Base-by-base conservation (phyloP, 164 flowering plant genomes). In the Protea cynaroides region DNA sequence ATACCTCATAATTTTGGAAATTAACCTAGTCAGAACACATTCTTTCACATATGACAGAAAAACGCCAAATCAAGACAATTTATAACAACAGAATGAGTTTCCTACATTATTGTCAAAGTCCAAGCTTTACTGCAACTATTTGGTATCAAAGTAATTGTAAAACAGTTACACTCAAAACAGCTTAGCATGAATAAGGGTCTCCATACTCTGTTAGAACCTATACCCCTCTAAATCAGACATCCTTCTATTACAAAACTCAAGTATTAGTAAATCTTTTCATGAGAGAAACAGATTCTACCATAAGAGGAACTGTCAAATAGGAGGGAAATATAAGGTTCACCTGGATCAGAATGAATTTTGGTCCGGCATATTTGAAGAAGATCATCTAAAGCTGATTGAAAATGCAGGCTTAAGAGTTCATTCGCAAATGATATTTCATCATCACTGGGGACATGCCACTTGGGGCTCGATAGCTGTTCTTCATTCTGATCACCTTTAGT, bases 371-470 rank as follows among this genome's bases (percentile, higher is more conserved):
- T 84, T 65, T 58, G 81, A 59, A 81, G 79, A 67, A 95, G 89
- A 78, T 88, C 92, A 77, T 87, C 92, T 64, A 94, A 81, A 56
- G 99, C 96, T 58, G 96, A 83, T 66, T 75, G 74, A 72, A 91
- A 74, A 79, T 91, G 99, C 71, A 85, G 74, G 74, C 78, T 71
- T 70, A 94, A 65, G 56, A 94, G 96, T 74, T 94, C 97, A 76
- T 89, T 86, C 44, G 97, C 97, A 74, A 83, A 85, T 36, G 76
- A 75, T 65, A 89, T 69, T 81, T 94, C 97, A 24, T 82, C 89
- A n/a, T 77, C 75, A 68, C 61, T 74, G 15, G 97, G 90, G 63
- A 94, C 65, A 75, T 94, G 99, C 97, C 99, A 94, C 72, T 76
- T 86, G 25, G 99, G 96, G 29, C 29, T 66, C 60, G 59, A 59